Conservation (phyloP, 2,329 filamentous ascomycete genomes). For the Knufia fluminis region DNA sequence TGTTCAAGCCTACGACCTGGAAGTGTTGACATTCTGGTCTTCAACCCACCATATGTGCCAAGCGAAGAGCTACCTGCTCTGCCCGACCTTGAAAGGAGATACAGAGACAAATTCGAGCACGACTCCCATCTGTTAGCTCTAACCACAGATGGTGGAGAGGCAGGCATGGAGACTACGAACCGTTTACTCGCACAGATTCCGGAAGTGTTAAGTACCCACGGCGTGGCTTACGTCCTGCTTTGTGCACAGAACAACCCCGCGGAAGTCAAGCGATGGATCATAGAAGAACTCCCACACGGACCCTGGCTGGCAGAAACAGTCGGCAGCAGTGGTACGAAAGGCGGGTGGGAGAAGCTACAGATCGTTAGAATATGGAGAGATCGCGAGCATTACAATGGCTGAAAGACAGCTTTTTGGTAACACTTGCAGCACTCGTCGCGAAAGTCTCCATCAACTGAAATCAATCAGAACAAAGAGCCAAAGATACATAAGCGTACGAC, state of each 20-base stretch:
- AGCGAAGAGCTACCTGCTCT: constrained; percentile 61
- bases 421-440: too few relatives aligned
- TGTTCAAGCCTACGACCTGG: constrained; percentile 49
- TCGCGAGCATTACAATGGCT: constrained; percentile 29
- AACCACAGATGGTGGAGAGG: constrained; percentile 76
- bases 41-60: constrained; percentile 96
- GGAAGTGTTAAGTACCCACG: constrained; percentile 51
- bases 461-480: too few relatives aligned
- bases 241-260: constrained; percentile 85
- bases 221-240: constrained; percentile 80
- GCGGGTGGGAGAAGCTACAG: constrained; percentile 89
- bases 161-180: constrained; percentile 92
- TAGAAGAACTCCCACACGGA: constrained; percentile 36
- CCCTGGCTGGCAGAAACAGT: constrained; percentile 69
- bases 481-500: too few relatives aligned
- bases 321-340: constrained; percentile 72
- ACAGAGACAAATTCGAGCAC: constrained; percentile 51
- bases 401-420: background rate
- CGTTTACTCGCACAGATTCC: constrained; percentile 64
- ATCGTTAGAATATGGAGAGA: constrained; percentile 69
- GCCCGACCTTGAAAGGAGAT: constrained; percentile 22
- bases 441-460: too few relatives aligned
- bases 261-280: constrained; percentile 56
- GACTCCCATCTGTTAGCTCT: constrained; percentile 77
- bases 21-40: constrained; percentile 73